Percentiles rank a stretch among this genome's conserved stretches.
Evolutionary conservation across 1,284 basidiomycete species (phyloP).

Genomic region (Phylloporus sp.): DNA sequence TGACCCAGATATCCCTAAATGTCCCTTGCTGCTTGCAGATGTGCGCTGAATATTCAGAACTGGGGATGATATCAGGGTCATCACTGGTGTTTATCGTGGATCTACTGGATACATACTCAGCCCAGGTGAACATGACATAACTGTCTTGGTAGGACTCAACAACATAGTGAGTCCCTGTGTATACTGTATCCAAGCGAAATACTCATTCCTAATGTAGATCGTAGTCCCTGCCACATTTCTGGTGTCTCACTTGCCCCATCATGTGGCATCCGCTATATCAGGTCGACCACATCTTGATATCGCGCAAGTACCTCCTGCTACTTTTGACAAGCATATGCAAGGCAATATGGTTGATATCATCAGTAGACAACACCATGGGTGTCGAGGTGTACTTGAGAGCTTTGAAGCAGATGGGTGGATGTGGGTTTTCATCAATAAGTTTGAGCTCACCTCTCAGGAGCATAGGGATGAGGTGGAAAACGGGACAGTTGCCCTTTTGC

Average conservation of each 20-base stretch:
- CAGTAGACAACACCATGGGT: neutral
- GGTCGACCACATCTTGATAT: neutral
- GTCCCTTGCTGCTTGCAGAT: neutral
- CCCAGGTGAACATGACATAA: neutral
- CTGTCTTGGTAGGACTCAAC: neutral
- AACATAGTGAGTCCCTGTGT: neutral
- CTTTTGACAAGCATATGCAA: neutral
- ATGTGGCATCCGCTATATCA: neutral
- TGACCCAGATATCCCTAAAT: neutral
- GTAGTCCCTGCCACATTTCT: neutral
- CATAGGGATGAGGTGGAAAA: neutral
- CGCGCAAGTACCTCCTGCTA: neutral
- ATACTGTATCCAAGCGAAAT: neutral
- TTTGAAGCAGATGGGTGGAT: neutral
- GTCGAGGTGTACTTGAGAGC: neutral
- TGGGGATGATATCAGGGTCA: neutral
- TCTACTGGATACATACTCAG: neutral
- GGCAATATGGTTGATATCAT: neutral
- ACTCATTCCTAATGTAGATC: neutral
- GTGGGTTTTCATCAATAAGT: neutral
- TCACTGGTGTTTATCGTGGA: neutral
- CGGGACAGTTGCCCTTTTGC: neutral
- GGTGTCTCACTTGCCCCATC: neutral
- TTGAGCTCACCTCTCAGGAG: neutral
- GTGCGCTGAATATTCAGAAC: neutral